phyloP scores from a whole-genome alignment of 495 filamentous ascomycete species.

The Penicillium turbatum region DNA sequence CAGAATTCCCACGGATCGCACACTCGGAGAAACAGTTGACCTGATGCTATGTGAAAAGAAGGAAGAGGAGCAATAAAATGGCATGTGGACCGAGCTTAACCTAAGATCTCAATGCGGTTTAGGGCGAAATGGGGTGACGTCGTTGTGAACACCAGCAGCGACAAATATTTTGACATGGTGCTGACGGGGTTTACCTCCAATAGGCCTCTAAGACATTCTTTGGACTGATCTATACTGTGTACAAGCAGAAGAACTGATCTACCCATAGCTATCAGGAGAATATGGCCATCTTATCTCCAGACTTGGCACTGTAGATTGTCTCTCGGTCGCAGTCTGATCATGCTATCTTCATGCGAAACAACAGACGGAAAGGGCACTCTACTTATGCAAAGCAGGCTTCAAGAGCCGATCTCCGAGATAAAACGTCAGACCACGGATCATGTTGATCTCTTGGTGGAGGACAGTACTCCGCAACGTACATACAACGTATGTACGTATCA shows the following conservation, averaged over 20 bases:
- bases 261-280: not conserved
- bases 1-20: not conserved
- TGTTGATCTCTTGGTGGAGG: slow-evolving; percentile 3
- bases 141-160: slow-evolving; percentile 8
- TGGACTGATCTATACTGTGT: not conserved
- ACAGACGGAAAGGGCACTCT: too few relatives aligned
- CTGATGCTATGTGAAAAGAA: slow-evolving; percentile 6
- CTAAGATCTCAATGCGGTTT: slow-evolving; percentile 20
- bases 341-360: not conserved
- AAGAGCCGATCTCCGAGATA: not conserved
- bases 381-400: too few relatives aligned
- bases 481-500: too few relatives aligned
- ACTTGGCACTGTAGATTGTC: not conserved
- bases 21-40: not conserved
- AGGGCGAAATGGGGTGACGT: slow-evolving; percentile 27
- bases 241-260: not conserved
- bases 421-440: not conserved
- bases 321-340: not conserved
- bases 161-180: not conserved
- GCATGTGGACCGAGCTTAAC: slow-evolving; percentile 28
- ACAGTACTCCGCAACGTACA: slow-evolving; percentile 14
- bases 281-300: not conserved
- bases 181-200: not conserved
- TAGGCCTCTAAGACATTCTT: not conserved
- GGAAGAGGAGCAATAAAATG: slow-evolving; percentile 11